These are phyloP conservation scores for Phytophthora sansomeana DNA, from an alignment of 352 stramenopile genomes.

Conservation along the genomic window DNA sequence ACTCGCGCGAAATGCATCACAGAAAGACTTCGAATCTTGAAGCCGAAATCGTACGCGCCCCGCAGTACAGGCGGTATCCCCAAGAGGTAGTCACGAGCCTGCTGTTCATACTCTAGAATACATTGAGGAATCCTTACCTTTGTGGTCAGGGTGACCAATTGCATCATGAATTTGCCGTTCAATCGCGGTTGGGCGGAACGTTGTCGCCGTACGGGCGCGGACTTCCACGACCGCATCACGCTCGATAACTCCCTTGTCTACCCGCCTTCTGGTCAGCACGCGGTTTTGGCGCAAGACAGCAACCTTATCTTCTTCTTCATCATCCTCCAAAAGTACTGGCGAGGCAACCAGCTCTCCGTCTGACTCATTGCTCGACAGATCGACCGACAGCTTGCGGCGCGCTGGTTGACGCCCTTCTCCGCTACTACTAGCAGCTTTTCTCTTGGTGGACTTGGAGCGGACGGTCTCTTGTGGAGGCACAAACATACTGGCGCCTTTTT, in stretches of 20 bases:
- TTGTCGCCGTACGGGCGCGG: neutral
- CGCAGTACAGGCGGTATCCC: neutral
- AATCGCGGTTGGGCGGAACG: neutral
- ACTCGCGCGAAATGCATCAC: slow-evolving; percentile 2
- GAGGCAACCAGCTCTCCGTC: neutral
- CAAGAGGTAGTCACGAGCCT: neutral
- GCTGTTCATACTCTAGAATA: slow-evolving; percentile 7
- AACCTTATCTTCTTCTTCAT: neutral
- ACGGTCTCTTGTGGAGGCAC: neutral
- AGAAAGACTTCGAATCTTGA: neutral
- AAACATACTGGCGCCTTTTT: neutral
- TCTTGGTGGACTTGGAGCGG: neutral
- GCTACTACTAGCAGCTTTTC: neutral
- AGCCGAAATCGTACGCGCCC: slow-evolving; percentile 6
- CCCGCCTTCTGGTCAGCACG: neutral
- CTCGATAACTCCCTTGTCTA: neutral
- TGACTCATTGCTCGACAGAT: neutral
- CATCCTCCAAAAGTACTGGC: neutral
- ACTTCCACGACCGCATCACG: neutral
- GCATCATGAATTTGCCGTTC: neutral
- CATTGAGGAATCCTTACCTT: slow-evolving; percentile 5
- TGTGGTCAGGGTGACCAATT: neutral
- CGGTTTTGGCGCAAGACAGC: neutral
- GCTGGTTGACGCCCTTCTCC: neutral
- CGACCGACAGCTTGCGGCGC: neutral